Evolutionary conservation across 2,329 filamentous ascomycete species (phyloP).

Genomic region (Chrysoporthe austroafricana): DNA sequence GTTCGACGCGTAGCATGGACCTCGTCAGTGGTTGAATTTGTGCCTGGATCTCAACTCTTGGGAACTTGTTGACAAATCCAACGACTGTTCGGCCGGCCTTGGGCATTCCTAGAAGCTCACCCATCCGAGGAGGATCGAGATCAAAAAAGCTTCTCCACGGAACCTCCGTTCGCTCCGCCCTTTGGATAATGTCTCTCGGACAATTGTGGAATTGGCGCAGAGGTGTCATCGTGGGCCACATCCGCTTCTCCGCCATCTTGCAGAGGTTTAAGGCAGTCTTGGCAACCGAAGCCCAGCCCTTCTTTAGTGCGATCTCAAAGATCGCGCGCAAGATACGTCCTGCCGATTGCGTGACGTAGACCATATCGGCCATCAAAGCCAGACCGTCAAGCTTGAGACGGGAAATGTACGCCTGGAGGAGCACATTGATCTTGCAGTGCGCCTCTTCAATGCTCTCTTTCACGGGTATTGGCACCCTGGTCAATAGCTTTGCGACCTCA

Average conservation of each 20-base stretch:
- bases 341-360: conserved; percentile 97
- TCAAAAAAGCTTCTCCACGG: conserved; percentile 95
- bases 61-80: conserved; percentile 87
- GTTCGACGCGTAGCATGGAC: conserved; percentile 86
- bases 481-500: conserved; percentile 88
- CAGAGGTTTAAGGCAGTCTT: conserved; percentile 92
- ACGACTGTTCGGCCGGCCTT: conserved; percentile 87
- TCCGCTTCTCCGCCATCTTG: conserved; percentile 99
- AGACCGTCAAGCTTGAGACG: conserved; percentile 91
- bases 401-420: conserved; percentile 95
- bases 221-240: conserved; percentile 99
- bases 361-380: conserved; percentile 96
- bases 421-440: conserved; percentile 96
- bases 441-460: conserved; percentile 98
- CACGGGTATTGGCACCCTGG: conserved; percentile 89
- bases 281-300: conserved; percentile 92
- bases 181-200: conserved; percentile 83
- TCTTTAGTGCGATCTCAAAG: conserved; percentile 96
- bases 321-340: conserved; percentile 94
- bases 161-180: conserved; percentile 93
- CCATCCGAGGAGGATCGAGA: conserved; percentile 94
- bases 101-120: conserved; percentile 87
- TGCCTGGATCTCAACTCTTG: conserved; percentile 87
- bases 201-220: conserved; percentile 86
- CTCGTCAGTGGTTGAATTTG: conserved; percentile 94